phyloP scores from a whole-genome alignment of 225 moss, liverwort and hornwort genomes.

The Pseudisothecium myosuroides region DNA sequence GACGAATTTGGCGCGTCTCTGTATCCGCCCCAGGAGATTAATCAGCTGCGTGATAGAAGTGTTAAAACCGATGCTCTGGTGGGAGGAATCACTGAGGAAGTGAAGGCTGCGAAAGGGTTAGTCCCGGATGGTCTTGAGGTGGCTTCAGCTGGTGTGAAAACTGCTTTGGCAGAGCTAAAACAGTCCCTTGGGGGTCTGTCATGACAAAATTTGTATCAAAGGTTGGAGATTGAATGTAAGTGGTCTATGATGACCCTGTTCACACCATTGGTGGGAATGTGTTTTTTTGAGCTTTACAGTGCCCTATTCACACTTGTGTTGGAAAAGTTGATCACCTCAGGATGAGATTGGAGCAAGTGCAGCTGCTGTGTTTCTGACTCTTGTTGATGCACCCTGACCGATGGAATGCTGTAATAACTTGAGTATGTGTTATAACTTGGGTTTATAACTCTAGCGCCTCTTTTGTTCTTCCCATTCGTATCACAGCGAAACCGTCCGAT shows the following conservation, averaged over 20 bases:
- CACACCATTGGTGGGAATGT: not conserved
- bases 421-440: not conserved
- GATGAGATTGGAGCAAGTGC: slow-evolving; percentile 19
- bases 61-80: slow-evolving; percentile 12
- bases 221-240: not conserved
- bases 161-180: slow-evolving; percentile 11
- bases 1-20: slow-evolving; percentile 53
- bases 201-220: slow-evolving; percentile 4
- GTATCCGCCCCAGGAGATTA: slow-evolving; percentile 52
- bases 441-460: not conserved
- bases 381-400: not conserved
- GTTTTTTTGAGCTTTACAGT: not conserved
- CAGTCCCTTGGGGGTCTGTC: slow-evolving; percentile 26
- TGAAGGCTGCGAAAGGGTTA: slow-evolving; percentile 23
- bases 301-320: not conserved
- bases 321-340: not conserved
- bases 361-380: not conserved
- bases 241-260: not conserved
- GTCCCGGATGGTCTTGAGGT: slow-evolving; percentile 28
- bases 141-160: slow-evolving; percentile 12
- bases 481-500: not conserved
- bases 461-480: slow-evolving; percentile 16
- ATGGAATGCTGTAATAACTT: not conserved
- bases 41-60: slow-evolving; percentile 25
- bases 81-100: slow-evolving; percentile 24